phyloP scores from a whole-genome alignment of 2,329 filamentous ascomycete species.

The Fusarium sp. region DNA sequence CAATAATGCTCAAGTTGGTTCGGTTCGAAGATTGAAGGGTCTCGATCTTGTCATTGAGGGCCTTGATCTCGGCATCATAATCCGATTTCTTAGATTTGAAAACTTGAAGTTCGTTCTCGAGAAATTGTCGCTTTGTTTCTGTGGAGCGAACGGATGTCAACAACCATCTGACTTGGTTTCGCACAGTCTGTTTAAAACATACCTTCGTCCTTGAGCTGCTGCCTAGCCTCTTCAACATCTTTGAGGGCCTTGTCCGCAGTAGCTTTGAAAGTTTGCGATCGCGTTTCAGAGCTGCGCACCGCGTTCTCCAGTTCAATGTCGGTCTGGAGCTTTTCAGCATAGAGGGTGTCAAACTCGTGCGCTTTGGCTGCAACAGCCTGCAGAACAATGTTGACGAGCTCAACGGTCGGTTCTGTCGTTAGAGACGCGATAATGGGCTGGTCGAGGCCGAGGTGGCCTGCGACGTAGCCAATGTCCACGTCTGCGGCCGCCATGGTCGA shows the following conservation, averaged over 20 bases:
- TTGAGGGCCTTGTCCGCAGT: slow-evolving; percentile 84
- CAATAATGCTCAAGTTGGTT: slow-evolving; percentile 86
- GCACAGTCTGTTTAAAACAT: slow-evolving; percentile 40
- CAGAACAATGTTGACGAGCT: slow-evolving; percentile 79
- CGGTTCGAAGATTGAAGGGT: slow-evolving; percentile 92
- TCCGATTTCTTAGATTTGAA: slow-evolving; percentile 79
- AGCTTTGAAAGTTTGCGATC: slow-evolving; percentile 81
- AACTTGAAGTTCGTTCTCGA: slow-evolving; percentile 83
- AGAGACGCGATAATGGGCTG: slow-evolving; percentile 68
- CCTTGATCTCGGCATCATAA: slow-evolving; percentile 77
- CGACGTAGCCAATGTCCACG: slow-evolving; percentile 76
- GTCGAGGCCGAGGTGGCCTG: slow-evolving; percentile 74
- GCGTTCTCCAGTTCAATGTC: slow-evolving; percentile 95
- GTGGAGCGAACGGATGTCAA: slow-evolving; percentile 26
- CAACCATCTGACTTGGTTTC: neutral
- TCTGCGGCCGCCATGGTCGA: slow-evolving; percentile 53
- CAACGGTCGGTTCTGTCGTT: slow-evolving; percentile 74
- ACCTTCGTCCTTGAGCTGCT: slow-evolving; percentile 86
- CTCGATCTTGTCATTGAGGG: slow-evolving; percentile 81
- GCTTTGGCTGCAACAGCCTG: slow-evolving; percentile 79
- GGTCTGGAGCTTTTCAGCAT: slow-evolving; percentile 85
- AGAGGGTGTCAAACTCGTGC: slow-evolving; percentile 81
- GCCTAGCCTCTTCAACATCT: slow-evolving; percentile 81
- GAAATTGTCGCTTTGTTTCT: slow-evolving; percentile 78
- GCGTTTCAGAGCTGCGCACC: slow-evolving; percentile 82